Conservation (phyloP, 352 stramenopile species). For the Elongisporangium anandrum region DNA sequence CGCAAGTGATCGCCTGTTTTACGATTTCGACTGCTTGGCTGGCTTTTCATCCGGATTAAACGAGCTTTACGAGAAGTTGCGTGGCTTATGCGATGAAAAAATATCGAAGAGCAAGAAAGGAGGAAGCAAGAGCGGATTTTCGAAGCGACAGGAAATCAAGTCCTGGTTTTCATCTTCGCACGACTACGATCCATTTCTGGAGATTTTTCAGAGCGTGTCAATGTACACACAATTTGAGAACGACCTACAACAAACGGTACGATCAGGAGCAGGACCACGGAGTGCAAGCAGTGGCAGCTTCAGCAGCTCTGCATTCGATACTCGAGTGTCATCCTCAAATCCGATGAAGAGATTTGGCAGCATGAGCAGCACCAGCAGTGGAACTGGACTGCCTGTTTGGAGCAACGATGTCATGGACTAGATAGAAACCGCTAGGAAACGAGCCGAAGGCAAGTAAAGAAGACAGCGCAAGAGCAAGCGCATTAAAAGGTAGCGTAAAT, state of each 20-base stretch:
- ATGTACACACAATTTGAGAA: constrained; percentile 47
- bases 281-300: neutral
- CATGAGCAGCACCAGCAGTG: constrained; percentile 50
- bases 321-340: constrained; percentile 12
- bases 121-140: constrained; percentile 38
- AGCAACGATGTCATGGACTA: neutral
- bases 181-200: constrained; percentile 77
- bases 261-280: neutral
- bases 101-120: constrained; percentile 51
- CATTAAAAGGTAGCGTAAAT: constrained; percentile 4
- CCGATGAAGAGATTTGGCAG: constrained; percentile 62
- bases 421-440: neutral
- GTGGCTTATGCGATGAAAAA: constrained; percentile 48
- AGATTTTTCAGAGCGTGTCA: constrained; percentile 54
- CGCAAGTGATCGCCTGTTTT: constrained; percentile 37
- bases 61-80: constrained; percentile 68
- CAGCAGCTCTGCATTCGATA: neutral
- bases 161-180: constrained; percentile 83
- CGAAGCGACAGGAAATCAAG: constrained; percentile 79
- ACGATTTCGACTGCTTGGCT: constrained; percentile 51
- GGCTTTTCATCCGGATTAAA: constrained; percentile 51
- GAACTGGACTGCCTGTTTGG: constrained; percentile 4
- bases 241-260: constrained; percentile 10
- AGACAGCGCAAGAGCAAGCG: neutral
- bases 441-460: neutral